Evolutionary conservation across 2,329 filamentous ascomycete species (phyloP).

Genomic region (Cercospora sp.): DNA sequence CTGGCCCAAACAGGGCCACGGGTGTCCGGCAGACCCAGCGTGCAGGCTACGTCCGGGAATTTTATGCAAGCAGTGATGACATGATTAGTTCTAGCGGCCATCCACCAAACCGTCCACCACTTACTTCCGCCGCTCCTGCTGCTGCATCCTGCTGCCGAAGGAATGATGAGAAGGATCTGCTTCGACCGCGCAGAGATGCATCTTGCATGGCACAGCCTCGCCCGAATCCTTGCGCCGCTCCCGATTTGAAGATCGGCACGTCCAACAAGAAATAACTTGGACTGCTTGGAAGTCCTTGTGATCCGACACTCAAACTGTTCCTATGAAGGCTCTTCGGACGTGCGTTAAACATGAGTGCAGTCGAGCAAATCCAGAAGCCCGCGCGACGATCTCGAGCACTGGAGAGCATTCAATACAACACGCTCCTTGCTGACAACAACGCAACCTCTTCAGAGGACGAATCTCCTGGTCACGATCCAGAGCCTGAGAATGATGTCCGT

Average conservation of each 20-base stretch:
- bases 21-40: background rate
- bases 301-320: background rate
- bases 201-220: conserved; percentile 2
- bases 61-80: conserved; percentile 8
- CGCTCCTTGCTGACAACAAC: conserved; percentile 40
- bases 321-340: background rate
- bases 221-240: background rate
- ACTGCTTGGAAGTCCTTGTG: background rate
- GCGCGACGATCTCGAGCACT: conserved; percentile 38
- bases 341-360: background rate
- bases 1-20: background rate
- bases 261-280: background rate
- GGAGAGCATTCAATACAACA: conserved; percentile 45
- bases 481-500: conserved; percentile 44
- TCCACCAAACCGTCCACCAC: background rate
- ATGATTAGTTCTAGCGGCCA: background rate
- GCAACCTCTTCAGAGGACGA: conserved; percentile 51
- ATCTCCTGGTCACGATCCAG: conserved; percentile 25
- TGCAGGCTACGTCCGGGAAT: background rate
- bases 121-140: background rate
- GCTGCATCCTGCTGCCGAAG: background rate
- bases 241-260: background rate
- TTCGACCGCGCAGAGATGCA: background rate
- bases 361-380: background rate
- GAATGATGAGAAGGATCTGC: background rate